Evolutionary conservation across 2,329 filamentous ascomycete species (phyloP).

Genomic region (Fusarium longipes): DNA sequence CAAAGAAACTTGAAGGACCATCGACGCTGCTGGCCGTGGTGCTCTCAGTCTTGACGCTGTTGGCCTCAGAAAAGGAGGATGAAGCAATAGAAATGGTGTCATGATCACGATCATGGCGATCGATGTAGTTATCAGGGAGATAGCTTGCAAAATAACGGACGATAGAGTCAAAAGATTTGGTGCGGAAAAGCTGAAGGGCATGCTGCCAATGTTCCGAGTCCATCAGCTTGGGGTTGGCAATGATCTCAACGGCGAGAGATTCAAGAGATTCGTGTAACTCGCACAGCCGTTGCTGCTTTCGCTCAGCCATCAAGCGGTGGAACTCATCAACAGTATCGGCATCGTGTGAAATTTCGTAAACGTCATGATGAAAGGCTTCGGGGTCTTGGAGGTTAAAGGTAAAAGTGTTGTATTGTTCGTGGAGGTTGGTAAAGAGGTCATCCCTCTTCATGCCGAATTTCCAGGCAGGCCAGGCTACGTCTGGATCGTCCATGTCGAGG

Average conservation of each 20-base stretch:
- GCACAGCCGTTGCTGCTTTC: constrained; percentile 64
- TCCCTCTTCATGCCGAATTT: constrained; percentile 72
- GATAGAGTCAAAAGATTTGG: constrained; percentile 68
- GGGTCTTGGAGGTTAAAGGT: constrained; percentile 67
- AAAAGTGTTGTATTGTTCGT: constrained; percentile 70
- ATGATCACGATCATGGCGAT: constrained; percentile 54
- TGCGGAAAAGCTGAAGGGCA: constrained; percentile 69
- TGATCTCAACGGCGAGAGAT: constrained; percentile 69
- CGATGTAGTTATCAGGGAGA: constrained; percentile 61
- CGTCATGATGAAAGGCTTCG: constrained; percentile 70
- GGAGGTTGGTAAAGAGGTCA: constrained; percentile 67
- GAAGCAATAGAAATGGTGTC: constrained; percentile 47
- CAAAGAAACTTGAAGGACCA: constrained; percentile 56
- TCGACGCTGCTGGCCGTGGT: constrained; percentile 56
- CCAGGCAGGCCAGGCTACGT: constrained; percentile 68
- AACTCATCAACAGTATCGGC: constrained; percentile 65
- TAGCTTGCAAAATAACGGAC: constrained; percentile 70
- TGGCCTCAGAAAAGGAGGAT: constrained; percentile 55
- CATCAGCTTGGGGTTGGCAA: constrained; percentile 68
- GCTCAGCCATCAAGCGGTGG: constrained; percentile 63
- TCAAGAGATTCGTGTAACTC: constrained; percentile 68
- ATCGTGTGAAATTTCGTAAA: constrained; percentile 66
- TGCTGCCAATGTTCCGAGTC: constrained; percentile 69
- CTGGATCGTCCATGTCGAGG: constrained; percentile 65
- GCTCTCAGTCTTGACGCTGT: constrained; percentile 53